These are phyloP conservation scores for Pachysandra terminalis DNA, from an alignment of 164 flowering plant species.

Conservation along the genomic window DNA sequence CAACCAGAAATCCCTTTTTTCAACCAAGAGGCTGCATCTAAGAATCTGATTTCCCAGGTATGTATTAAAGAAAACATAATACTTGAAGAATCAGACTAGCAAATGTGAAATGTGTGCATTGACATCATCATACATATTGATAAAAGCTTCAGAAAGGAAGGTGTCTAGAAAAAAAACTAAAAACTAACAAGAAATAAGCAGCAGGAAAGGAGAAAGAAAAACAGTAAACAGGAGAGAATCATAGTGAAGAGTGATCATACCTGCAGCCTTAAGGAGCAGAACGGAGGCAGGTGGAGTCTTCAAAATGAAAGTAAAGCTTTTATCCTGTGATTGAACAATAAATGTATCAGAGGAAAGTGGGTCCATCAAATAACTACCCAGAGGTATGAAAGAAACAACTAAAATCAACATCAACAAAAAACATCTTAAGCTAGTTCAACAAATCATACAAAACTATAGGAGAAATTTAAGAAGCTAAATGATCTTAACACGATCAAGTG, in stretches of 20 bases:
- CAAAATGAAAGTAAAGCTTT: slow-evolving; percentile 86
- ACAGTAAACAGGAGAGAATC: too few relatives aligned
- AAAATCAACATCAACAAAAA: not conserved
- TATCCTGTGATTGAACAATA: slow-evolving; percentile 56
- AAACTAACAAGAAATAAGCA: too few relatives aligned
- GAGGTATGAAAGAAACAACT: not conserved
- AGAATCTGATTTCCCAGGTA: too few relatives aligned
- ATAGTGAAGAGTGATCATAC: slow-evolving; percentile 34
- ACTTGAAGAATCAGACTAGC: too few relatives aligned
- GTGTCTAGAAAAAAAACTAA: too few relatives aligned
- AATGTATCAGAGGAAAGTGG: not conserved
- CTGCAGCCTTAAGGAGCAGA: slow-evolving; percentile 91
- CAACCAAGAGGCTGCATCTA: too few relatives aligned
- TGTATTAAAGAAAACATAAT: too few relatives aligned
- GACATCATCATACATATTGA: too few relatives aligned
- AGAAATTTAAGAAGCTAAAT: not conserved
- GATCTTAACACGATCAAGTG: not conserved
- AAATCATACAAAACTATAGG: not conserved
- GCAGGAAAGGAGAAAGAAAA: too few relatives aligned
- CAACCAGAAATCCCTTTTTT: too few relatives aligned
- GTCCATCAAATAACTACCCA: not conserved
- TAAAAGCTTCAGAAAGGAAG: too few relatives aligned
- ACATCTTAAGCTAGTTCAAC: not conserved
- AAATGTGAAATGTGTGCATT: too few relatives aligned
- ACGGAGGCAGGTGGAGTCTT: slow-evolving; percentile 98